Conservation (phyloP, 441 rosid genomes). For the Jatropha multifida region DNA sequence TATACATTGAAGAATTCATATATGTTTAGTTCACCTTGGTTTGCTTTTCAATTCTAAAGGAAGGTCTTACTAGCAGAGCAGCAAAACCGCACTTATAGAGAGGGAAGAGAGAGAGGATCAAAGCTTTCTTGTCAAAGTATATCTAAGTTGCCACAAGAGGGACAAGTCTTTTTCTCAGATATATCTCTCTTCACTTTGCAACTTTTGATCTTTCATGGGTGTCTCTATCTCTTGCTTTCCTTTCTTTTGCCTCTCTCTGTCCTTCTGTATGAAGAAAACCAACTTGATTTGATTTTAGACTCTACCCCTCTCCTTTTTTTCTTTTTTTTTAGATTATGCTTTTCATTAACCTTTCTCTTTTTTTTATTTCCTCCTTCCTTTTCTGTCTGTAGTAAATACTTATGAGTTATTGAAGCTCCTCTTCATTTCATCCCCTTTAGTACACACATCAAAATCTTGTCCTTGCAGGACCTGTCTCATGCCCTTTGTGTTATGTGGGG, state of each 20-base stretch:
- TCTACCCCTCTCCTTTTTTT: not conserved
- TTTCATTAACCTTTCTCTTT: constrained; percentile 23
- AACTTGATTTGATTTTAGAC: constrained; percentile 30
- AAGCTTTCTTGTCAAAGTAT: constrained; percentile 60
- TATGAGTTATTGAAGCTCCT: constrained; percentile 28
- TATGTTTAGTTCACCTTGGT: constrained; percentile 17
- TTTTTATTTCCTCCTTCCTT: constrained; percentile 10
- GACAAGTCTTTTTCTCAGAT: constrained; percentile 54
- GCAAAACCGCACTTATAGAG: constrained; percentile 24
- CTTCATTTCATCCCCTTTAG: constrained; percentile 8
- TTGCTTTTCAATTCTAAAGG: constrained; percentile 13
- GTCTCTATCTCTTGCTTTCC: constrained; percentile 48
- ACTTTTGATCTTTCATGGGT: constrained; percentile 39
- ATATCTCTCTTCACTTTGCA: constrained; percentile 27
- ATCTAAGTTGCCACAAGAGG: constrained; percentile 48
- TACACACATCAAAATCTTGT: constrained; percentile 49
- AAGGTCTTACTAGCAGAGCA: constrained; percentile 12
- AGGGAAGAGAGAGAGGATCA: constrained; percentile 33
- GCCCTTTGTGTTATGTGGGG: constrained; percentile 31
- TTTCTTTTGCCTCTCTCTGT: constrained; percentile 11
- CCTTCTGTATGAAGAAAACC: constrained; percentile 76
- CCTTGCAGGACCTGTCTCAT: constrained; percentile 48
- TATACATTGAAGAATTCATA: too few species aligned
- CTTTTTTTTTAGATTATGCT: constrained; percentile 12
- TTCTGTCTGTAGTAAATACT: constrained; percentile 25